A percentile compares a stretch with the other conserved stretches of the same genome.
Evolutionary conservation across 1,284 basidiomycete species (phyloP).

Genomic region (Ganoderma sinense): DNA sequence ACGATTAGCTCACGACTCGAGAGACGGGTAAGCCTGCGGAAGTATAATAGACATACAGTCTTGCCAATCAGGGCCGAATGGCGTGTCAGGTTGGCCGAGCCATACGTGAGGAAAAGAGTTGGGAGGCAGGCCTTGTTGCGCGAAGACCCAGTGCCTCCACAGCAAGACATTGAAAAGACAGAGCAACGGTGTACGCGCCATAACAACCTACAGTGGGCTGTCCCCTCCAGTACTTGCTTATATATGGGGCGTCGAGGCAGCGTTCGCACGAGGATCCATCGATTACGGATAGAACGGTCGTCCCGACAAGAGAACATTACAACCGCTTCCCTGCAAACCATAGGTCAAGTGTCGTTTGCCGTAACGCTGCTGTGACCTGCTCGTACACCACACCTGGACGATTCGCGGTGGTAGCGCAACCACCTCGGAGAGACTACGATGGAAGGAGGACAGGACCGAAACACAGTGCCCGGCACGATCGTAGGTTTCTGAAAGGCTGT

Average conservation of each 20-base stretch:
- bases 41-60: constrained; percentile 27
- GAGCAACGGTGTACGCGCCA: not conserved
- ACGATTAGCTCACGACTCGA: too few relatives aligned
- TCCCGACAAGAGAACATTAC: not conserved
- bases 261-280: not conserved
- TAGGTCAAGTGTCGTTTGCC: not conserved
- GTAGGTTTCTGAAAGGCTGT: not conserved
- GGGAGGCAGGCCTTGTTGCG: constrained; percentile 11
- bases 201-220: not conserved
- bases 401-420: not conserved
- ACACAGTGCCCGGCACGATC: not conserved
- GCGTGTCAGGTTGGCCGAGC: constrained; percentile 30
- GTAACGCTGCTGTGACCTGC: not conserved
- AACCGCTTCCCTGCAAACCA: not conserved
- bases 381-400: not conserved
- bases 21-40: not conserved
- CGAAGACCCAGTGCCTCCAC: not conserved
- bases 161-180: not conserved
- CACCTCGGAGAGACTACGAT: not conserved
- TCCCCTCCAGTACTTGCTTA: not conserved
- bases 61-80: constrained; percentile 41
- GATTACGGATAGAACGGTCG: not conserved
- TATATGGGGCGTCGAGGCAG: not conserved
- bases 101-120: constrained; percentile 33
- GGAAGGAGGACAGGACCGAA: not conserved